These are phyloP conservation scores for Asclepias syriaca DNA, from an alignment of 257 asterid species.

Conservation along the genomic window DNA sequence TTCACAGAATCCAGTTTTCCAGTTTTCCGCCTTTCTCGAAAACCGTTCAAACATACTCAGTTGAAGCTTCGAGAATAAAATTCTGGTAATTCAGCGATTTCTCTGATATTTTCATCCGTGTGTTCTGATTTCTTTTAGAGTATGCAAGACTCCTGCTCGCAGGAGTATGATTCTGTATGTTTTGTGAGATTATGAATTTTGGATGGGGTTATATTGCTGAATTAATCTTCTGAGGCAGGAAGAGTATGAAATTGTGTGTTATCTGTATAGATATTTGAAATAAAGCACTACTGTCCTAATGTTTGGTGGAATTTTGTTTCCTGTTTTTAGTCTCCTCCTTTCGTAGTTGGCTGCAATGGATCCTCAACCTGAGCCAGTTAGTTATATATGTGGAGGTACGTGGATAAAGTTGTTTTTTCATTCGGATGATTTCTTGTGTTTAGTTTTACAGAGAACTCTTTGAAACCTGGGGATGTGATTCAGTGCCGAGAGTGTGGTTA, in stretches of 20 bases:
- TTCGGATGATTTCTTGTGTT: neutral
- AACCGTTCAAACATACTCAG: no score
- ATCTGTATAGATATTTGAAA: no score
- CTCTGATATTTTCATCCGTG: no score
- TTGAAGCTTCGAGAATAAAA: no score
- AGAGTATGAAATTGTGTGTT: neutral
- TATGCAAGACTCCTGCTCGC: neutral
- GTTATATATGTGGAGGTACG: slow-evolving; percentile 66
- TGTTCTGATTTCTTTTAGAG: no score
- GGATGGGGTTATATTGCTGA: neutral
- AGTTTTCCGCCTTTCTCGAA: no score
- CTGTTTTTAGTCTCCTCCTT: neutral
- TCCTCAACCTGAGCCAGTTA: slow-evolving; percentile 70
- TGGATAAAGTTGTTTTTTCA: neutral
- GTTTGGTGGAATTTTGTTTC: neutral
- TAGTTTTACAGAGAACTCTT: slow-evolving; percentile 44
- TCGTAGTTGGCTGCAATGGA: slow-evolving; percentile 32
- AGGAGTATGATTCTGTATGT: neutral
- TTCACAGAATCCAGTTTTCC: no score
- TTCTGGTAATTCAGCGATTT: no score
- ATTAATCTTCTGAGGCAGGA: neutral
- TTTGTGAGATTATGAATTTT: neutral
- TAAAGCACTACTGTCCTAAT: neutral
- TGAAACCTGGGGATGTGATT: slow-evolving; percentile 77
- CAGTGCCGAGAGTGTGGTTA: slow-evolving; percentile 92